These are phyloP conservation scores for Candida incommunis DNA, from an alignment of 805 yeast species.

Conservation along the genomic window DNA sequence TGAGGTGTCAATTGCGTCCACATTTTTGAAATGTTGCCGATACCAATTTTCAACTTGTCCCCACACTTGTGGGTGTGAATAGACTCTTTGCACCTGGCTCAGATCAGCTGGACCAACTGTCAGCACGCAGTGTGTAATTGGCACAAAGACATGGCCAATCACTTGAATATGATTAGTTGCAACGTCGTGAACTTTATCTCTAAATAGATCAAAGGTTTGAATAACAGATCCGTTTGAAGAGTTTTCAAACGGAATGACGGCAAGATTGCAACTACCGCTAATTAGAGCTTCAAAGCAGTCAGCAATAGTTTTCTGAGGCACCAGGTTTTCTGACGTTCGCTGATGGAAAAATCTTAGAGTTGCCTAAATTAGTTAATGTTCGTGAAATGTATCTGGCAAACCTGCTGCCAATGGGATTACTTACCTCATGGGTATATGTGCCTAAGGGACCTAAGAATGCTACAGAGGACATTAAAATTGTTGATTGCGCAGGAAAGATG, in stretches of 20 bases:
- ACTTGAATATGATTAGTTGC: conserved; percentile 30
- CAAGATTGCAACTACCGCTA: conserved; percentile 38
- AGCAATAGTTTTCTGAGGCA: conserved; percentile 17
- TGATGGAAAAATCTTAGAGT: conserved; percentile 28
- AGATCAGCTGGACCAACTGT: conserved; percentile 27
- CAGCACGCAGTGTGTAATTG: conserved; percentile 66
- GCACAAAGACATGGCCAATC: conserved; percentile 67
- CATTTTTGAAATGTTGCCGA: conserved; percentile 18
- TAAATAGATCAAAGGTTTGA: conserved; percentile 64
- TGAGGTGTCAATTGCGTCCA: conserved; percentile 45
- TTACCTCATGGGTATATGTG: conserved; percentile 80
- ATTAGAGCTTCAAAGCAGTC: conserved; percentile 51
- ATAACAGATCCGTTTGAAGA: conserved; percentile 92
- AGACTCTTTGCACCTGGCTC: conserved; percentile 37
- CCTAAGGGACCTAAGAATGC: conserved; percentile 85
- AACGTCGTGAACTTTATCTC: conserved; percentile 27
- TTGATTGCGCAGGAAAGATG: too few species aligned
- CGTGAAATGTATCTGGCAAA: conserved; percentile 5
- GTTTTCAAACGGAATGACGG: conserved; percentile 84
- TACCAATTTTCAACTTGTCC: conserved; percentile 67
- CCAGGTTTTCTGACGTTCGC: conserved; percentile 9
- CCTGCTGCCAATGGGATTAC: too few species aligned
- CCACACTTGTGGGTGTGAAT: conserved; percentile 98
- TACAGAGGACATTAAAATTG: conserved; percentile 5
- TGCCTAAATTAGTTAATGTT: conserved; percentile 24